Base-by-base conservation (phyloP, 345 rosid genomes). In the Hibiscus trionum region DNA sequence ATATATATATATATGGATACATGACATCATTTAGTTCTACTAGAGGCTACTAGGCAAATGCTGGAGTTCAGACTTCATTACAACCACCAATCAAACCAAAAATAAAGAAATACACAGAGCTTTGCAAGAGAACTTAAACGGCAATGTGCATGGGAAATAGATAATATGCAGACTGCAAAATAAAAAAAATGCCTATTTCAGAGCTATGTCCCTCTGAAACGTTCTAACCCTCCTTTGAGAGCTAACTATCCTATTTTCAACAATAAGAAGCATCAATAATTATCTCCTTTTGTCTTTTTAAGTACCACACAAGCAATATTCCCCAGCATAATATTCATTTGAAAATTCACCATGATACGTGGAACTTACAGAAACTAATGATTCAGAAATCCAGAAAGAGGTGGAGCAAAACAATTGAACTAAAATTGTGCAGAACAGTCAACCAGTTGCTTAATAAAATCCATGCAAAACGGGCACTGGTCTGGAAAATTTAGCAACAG, bases 51-150 rank as follows among this genome's bases (percentile, higher is more conserved):
- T 65, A 46, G 55, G 70, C 24, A 66, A 39, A 66, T 66, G 70
- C 11, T 21, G 27, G 31, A 44, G 49, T 44, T 44, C 56, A 44
- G 55, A 66, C 17, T 11, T 24, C 55, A 69, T 21, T 56, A 21
- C 60, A 70, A 70, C 73, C 11, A 24, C 16, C 15, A 35, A 37
- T 33, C 63, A 33, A 70, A 56, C n/a, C 19, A 70, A 69, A 53
- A 31, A 8, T 6, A 17, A 6, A 17, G n/a, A 26, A 52, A 68
- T 47, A 7, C 24, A 11, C n/a, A 31, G 42, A 27, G n/a, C 17
- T 68, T 68, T 50, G 33, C 16, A 31, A 49, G 71, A 50, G 24
- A 68, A 68, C 10, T 15, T 44, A 68, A 50, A 42, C 11, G 15
- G 24, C 49, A 29, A 69, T 31, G 37, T 69, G 70, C 31, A 44